Conservation (phyloP, 2,329 filamentous ascomycete genomes). For the Bretziella fagacearum region DNA sequence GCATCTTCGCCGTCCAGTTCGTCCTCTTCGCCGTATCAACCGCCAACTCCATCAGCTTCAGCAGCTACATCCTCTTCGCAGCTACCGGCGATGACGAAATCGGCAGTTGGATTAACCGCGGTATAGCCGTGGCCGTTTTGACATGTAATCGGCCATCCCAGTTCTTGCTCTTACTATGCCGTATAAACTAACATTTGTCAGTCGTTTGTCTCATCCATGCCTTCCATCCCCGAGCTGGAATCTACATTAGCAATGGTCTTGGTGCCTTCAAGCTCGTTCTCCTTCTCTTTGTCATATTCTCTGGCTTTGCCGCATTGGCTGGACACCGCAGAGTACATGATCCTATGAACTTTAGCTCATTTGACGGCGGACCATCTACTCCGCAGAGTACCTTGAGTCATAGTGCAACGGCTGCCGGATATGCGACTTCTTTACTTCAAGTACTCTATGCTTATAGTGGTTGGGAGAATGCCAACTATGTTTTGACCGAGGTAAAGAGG, state of each 20-base stretch:
- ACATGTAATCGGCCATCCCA: slow-evolving; percentile 20
- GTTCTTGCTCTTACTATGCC: background rate
- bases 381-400: no score
- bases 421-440: slow-evolving; percentile 34
- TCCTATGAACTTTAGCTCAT: slow-evolving; percentile 39
- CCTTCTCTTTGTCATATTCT: slow-evolving; percentile 42
- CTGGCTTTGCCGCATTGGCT: slow-evolving; percentile 39
- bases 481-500: slow-evolving; percentile 39
- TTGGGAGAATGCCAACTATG: slow-evolving; percentile 48
- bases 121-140: slow-evolving; percentile 35
- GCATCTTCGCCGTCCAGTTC: slow-evolving; percentile 43
- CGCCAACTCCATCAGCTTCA: slow-evolving; percentile 41
- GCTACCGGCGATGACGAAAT: slow-evolving; percentile 30
- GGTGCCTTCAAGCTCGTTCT: slow-evolving; percentile 44
- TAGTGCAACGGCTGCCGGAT: background rate
- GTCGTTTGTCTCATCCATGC: slow-evolving; percentile 27
- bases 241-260: slow-evolving; percentile 40
- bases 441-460: slow-evolving; percentile 46
- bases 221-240: slow-evolving; percentile 37
- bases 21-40: slow-evolving; percentile 44
- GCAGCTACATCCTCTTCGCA: slow-evolving; percentile 35
- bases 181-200: background rate
- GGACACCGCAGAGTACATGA: slow-evolving; percentile 31
- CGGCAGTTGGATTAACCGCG: slow-evolving; percentile 40
- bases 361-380: slow-evolving; percentile 24